A percentile compares a stretch with the other conserved stretches of the same genome.
phyloP scores from a whole-genome alignment of 164 flowering plant species.

The Akebia trifoliata region DNA sequence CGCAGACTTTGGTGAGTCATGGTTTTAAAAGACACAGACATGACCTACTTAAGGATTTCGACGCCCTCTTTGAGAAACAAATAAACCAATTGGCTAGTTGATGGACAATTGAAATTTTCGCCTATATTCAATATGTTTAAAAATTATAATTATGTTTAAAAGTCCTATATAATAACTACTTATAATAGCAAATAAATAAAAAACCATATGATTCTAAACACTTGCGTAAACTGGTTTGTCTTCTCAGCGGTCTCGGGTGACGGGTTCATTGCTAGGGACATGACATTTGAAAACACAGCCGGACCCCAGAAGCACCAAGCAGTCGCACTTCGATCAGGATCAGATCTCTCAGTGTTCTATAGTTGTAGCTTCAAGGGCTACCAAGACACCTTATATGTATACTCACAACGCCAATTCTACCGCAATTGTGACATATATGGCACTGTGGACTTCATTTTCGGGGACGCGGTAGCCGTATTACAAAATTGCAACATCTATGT shows the following conservation, averaged over 20 bases:
- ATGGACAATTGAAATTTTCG: too few species aligned
- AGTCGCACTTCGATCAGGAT: constrained; percentile 49
- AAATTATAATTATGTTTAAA: too few species aligned
- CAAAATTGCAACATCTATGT: constrained; percentile 49
- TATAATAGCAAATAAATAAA: too few species aligned
- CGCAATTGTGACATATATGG: constrained; percentile 52
- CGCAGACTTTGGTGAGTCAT: too few species aligned
- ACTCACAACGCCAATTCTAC: constrained; percentile 59
- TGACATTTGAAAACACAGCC: constrained; percentile 61
- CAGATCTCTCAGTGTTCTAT: constrained; percentile 45
- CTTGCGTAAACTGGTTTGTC: background rate
- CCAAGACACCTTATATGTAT: constrained; percentile 56
- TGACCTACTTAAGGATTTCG: too few species aligned
- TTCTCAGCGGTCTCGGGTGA: constrained; percentile 39
- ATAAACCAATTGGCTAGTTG: too few species aligned
- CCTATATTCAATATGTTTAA: too few species aligned
- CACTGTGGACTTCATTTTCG: constrained; percentile 61
- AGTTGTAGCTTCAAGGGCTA: constrained; percentile 55
- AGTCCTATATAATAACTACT: too few species aligned
- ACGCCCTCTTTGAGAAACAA: too few species aligned
- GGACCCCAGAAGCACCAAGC: constrained; percentile 61
- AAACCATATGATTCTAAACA: too few species aligned
- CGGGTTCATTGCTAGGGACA: constrained; percentile 47
- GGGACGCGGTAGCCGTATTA: constrained; percentile 40
- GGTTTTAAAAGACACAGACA: too few species aligned